Evolutionary conservation across 768 basidiomycete species (phyloP).

Genomic region (Naganishia onofrii): DNA sequence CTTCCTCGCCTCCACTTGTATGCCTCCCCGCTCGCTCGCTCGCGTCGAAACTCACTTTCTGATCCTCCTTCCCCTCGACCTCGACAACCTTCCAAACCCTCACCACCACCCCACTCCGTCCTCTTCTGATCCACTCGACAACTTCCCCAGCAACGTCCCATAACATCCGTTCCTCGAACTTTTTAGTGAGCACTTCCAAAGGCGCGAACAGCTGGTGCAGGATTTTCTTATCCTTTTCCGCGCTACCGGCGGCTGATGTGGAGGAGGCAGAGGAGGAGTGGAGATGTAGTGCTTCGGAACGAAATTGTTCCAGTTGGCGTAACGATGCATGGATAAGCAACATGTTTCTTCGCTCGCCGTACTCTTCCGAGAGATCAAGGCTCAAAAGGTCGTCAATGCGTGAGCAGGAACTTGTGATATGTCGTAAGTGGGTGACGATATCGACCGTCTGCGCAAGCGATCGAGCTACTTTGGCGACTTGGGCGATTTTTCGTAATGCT

Average conservation of each 20-base stretch:
- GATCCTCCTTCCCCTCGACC: constrained; percentile 85
- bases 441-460: constrained; percentile 93
- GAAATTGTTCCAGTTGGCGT: constrained; percentile 85
- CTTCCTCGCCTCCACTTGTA: too few species aligned
- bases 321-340: constrained; percentile 87
- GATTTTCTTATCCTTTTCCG: constrained; percentile 55
- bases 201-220: constrained; percentile 70
- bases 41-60: constrained; percentile 64
- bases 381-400: constrained; percentile 73
- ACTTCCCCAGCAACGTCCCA: constrained; percentile 51
- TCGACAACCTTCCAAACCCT: constrained; percentile 90
- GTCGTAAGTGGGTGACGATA: constrained; percentile 88
- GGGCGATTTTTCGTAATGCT: constrained; percentile 62
- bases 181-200: constrained; percentile 70
- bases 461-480: constrained; percentile 94
- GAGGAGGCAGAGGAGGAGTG: constrained; percentile 43
- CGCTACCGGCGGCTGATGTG: constrained; percentile 60
- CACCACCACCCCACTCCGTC: constrained; percentile 80
- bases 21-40: background rate
- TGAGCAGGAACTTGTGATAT: constrained; percentile 82
- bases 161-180: constrained; percentile 81
- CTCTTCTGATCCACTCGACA: constrained; percentile 65
- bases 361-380: constrained; percentile 69
- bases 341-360: constrained; percentile 75
- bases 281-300: constrained; percentile 90